Percentiles rank a stretch among this genome's conserved stretches.
These are phyloP conservation scores for Penicillium tannophilum DNA, from an alignment of 495 filamentous ascomycete genomes.

Conservation along the genomic window DNA sequence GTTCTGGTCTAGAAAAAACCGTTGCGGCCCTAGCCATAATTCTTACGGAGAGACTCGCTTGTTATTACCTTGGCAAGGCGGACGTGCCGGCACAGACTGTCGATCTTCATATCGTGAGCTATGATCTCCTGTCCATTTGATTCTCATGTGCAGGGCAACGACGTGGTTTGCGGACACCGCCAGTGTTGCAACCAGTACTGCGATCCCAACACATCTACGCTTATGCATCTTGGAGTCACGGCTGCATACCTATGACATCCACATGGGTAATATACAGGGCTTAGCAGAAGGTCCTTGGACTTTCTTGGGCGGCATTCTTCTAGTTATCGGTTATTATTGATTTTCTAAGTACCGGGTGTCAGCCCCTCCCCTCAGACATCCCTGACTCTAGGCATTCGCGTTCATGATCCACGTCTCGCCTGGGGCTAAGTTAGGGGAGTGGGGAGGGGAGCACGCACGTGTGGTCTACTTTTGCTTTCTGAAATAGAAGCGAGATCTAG, in stretches of 20 bases:
- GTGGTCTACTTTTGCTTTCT: neutral
- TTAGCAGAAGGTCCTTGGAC: neutral
- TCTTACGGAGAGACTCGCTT: neutral
- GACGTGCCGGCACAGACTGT: slow-evolving; percentile 1
- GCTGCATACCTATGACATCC: neutral
- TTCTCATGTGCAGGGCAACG: neutral
- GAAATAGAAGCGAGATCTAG: neutral
- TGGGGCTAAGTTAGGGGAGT: neutral
- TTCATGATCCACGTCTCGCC: neutral
- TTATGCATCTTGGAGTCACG: neutral
- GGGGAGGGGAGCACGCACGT: neutral
- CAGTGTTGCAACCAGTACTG: slow-evolving; percentile 2
- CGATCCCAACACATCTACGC: neutral
- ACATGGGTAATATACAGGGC: neutral
- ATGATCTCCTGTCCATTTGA: slow-evolving; percentile 1
- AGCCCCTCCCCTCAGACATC: neutral
- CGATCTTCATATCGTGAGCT: slow-evolving; percentile 19
- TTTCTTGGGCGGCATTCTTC: neutral
- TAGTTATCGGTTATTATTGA: neutral
- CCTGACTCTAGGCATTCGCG: neutral
- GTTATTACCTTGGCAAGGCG: neutral
- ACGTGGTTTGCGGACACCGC: neutral
- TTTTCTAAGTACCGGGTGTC: neutral
- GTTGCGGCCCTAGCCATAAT: neutral
- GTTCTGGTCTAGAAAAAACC: slow-evolving; percentile 1